Conservation (phyloP, 371 early-diverging fungal genomes). For the Mortierella polycephala region DNA sequence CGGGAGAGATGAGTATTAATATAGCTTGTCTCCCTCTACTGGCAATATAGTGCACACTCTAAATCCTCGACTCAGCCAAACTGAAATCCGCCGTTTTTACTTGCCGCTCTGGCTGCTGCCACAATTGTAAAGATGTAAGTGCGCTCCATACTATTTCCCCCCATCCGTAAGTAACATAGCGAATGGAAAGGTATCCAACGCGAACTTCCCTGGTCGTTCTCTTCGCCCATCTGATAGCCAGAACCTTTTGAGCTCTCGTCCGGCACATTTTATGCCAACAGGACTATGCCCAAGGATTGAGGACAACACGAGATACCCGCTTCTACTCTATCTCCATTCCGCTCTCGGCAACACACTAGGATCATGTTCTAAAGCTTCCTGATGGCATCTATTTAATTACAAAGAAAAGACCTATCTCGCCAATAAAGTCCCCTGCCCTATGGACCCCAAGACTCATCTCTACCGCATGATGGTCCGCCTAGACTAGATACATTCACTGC, state of each 20-base stretch:
- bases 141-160: background rate
- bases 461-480: conserved; percentile 93
- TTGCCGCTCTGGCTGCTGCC: conserved; percentile 71
- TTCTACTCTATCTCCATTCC: conserved; percentile 89
- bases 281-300: conserved; percentile 75
- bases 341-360: conserved; percentile 82
- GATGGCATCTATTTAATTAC: conserved; percentile 83
- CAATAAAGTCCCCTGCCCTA: conserved; percentile 73
- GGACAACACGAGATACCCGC: conserved; percentile 84
- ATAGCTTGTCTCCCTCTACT: too few species aligned
- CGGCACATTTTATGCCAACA: conserved; percentile 85
- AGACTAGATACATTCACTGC: conserved; percentile 86
- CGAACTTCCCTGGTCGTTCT: background rate
- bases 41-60: too few species aligned
- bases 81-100: conserved; percentile 50
- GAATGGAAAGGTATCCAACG: too few species aligned
- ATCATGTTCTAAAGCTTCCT: conserved; percentile 89
- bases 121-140: conserved; percentile 63
- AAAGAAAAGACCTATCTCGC: conserved; percentile 88
- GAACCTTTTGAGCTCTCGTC: conserved; percentile 80
- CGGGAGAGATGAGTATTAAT: too few species aligned
- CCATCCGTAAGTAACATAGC: too few species aligned
- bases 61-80: too few species aligned
- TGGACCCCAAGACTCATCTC: conserved; percentile 81
- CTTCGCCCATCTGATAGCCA: conserved; percentile 56